Evolutionary conservation across 2,329 filamentous ascomycete species (phyloP).

Genomic region (Pyrenophora tritici-repentis): DNA sequence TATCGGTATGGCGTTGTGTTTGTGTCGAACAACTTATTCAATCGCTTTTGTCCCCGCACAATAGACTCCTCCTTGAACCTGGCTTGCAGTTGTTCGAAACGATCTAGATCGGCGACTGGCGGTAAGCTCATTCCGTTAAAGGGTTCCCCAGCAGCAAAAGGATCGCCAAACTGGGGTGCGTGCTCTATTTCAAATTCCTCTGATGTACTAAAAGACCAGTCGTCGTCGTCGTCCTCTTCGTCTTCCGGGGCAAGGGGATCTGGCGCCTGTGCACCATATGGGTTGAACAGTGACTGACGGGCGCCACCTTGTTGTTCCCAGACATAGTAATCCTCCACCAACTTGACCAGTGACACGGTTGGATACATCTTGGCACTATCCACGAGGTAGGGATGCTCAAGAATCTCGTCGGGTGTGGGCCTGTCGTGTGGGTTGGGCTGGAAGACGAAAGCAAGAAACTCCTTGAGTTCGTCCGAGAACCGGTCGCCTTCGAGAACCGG

Average conservation of each 20-base stretch:
- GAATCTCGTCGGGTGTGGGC: slow-evolving; percentile 70
- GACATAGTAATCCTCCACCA: slow-evolving; percentile 73
- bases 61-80: slow-evolving; percentile 63
- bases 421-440: slow-evolving; percentile 70
- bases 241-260: slow-evolving; percentile 52
- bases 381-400: slow-evolving; percentile 70
- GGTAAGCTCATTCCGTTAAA: slow-evolving; percentile 47
- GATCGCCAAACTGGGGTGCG: slow-evolving; percentile 51
- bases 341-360: slow-evolving; percentile 63
- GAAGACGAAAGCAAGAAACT: slow-evolving; percentile 74
- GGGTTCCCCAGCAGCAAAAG: slow-evolving; percentile 46
- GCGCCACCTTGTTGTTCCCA: slow-evolving; percentile 78
- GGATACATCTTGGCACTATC: slow-evolving; percentile 68
- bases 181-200: slow-evolving; percentile 61
- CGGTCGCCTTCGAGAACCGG: slow-evolving; percentile 73
- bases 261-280: slow-evolving; percentile 62
- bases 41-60: slow-evolving; percentile 59
- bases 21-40: slow-evolving; percentile 63
- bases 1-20: slow-evolving; percentile 63
- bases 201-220: slow-evolving; percentile 70
- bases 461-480: slow-evolving; percentile 71
- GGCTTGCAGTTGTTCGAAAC: slow-evolving; percentile 50
- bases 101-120: slow-evolving; percentile 37
- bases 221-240: slow-evolving; percentile 55
- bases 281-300: slow-evolving; percentile 67